Base-by-base conservation (phyloP, 345 rosid genomes). In the Ceriops decandra region DNA sequence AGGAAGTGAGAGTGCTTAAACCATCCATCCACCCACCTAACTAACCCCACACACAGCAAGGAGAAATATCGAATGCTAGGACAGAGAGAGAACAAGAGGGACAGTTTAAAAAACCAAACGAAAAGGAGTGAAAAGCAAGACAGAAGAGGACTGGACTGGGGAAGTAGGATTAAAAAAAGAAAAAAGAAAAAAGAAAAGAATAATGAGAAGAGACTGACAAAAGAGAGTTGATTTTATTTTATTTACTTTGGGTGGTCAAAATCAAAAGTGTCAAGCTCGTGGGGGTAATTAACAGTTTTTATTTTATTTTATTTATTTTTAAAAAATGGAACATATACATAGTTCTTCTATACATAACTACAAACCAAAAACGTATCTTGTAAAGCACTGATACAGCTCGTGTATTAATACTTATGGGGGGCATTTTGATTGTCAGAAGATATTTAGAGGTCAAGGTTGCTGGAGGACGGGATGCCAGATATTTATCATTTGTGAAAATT, bases 21-120 rank as follows among this genome's bases (percentile, higher is more conserved):
- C n/a, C 67, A 67, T 52, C 52, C 16, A 22, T 22, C 1, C 26
- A 67, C 71, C 71, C 33, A 61, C 63, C 31, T 9, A 42, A 27
- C 17, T 26, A 10, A 56, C 16, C 4, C 59, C 0, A 3, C 28
- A 24, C 31, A 24, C 26, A 1, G 59, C 26, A 24, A 24, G 59
- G 24, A 24, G 13, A n/a, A 54, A 42, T 13, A 42, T 42, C 15
- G 49, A 38, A 38, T 38, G 46, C 46, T 38, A 11, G 46, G 60
- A 57, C 24, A 13, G 27, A 11, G 27, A 57, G 13, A 57, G 27
- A 8, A 57, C 6, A 57, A 26, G 27, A 2, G 33, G 15, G 17
- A 7, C 33, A 26, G 60, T n/a, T 11, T 33, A 1, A 33, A 57
- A 26, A 57, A 26, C 6, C 26, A 35, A 46, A 35, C 5, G 24